Percentiles rank a stretch among this genome's conserved stretches.
Evolutionary conservation across 257 asterid species (phyloP).

Genomic region (Galeopsis tetrahit): DNA sequence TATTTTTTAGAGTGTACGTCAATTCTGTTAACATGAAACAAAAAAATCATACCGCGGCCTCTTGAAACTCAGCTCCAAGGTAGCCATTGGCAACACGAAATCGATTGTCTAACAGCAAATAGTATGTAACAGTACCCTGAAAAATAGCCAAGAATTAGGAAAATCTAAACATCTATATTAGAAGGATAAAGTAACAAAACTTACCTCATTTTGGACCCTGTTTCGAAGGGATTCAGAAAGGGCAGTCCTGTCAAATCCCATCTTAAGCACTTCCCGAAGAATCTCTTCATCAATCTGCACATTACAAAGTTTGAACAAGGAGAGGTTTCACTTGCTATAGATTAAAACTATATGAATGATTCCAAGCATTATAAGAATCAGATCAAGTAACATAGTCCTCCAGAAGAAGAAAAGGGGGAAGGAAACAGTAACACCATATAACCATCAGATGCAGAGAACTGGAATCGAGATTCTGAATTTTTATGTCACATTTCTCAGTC

Average conservation of each 20-base stretch:
- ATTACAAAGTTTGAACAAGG: constrained; percentile 15
- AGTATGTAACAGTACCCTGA: constrained; percentile 91
- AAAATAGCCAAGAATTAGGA: constrained; percentile 35
- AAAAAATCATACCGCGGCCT: constrained; percentile 58
- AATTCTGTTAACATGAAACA: constrained; percentile 26
- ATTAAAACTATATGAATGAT: constrained; percentile 19
- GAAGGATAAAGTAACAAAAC: constrained; percentile 25
- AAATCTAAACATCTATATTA: constrained; percentile 25
- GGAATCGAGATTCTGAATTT: constrained; percentile 8
- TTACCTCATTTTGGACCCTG: constrained; percentile 89
- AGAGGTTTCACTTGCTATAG: constrained; percentile 13
- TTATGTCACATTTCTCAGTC: background rate
- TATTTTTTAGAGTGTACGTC: background rate
- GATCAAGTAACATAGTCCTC: constrained; percentile 16
- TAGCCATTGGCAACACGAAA: constrained; percentile 78
- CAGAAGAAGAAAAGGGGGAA: background rate
- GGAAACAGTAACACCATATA: background rate
- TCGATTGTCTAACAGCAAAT: constrained; percentile 85
- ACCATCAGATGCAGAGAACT: constrained; percentile 11
- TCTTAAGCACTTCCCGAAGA: constrained; percentile 79
- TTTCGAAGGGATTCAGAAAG: constrained; percentile 77
- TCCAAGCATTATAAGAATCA: constrained; percentile 4
- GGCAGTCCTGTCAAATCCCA: constrained; percentile 75
- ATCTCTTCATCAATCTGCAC: constrained; percentile 92
- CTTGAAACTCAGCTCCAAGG: constrained; percentile 92